Evolutionary conservation across 1,284 basidiomycete species (phyloP).

Genomic region (Ganoderma boninense): DNA sequence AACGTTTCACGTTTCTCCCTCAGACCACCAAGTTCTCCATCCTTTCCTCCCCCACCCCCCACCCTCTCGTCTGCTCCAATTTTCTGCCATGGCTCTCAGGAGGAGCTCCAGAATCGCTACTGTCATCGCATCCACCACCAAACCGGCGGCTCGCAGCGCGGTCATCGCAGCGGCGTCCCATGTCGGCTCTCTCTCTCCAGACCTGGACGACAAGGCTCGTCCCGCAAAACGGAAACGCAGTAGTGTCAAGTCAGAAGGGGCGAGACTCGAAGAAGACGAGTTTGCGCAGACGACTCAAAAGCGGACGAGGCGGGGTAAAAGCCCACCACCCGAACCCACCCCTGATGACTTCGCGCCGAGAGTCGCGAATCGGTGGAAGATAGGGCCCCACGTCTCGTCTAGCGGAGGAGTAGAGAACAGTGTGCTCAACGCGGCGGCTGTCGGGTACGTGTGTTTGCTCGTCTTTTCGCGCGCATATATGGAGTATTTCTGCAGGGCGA

Average conservation of each 20-base stretch:
- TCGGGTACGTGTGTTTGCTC: constrained; percentile 57
- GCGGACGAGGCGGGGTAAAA: constrained; percentile 8
- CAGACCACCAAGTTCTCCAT: too few relatives aligned
- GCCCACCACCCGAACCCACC: constrained; percentile 14
- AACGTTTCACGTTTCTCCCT: constrained; percentile 61
- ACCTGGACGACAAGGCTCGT: constrained; percentile 2
- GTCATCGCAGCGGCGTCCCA: background rate
- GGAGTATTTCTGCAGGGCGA: constrained; percentile 60
- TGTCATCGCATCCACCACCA: background rate
- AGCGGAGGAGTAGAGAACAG: constrained; percentile 84
- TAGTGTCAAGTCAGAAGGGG: background rate
- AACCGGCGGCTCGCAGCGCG: background rate
- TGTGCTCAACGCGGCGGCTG: constrained; percentile 73
- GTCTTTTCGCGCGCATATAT: background rate
- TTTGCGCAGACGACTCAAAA: background rate
- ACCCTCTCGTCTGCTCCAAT: rapidly evolving
- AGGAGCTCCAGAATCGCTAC: constrained; percentile 1
- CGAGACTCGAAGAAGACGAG: background rate
- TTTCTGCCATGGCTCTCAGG: constrained; percentile 5
- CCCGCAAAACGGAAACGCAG: constrained; percentile 3
- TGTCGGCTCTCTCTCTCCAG: background rate
- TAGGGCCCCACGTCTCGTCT: constrained; percentile 87
- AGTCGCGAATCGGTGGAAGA: constrained; percentile 56
- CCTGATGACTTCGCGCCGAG: constrained; percentile 29
- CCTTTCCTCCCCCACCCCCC: too few relatives aligned